Base-by-base conservation (phyloP, 1,284 basidiomycete species). In the Earliella scabrosa region DNA sequence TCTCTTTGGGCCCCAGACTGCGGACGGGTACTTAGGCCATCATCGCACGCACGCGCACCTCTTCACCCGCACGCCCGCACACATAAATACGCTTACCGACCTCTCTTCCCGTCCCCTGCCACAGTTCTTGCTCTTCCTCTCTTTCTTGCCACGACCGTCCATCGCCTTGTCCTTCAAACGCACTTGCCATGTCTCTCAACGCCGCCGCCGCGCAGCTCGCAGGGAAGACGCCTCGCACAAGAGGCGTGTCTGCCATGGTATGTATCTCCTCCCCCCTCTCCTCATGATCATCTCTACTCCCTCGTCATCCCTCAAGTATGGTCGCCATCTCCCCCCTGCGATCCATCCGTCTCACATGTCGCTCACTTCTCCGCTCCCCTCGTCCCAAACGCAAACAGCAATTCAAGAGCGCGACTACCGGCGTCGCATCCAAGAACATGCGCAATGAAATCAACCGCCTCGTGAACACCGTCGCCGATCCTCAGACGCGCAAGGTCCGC, bases 321-420 rank as follows among this genome's bases (percentile, higher is more conserved):
- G 46, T 53, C 48, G 41, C 45, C 26, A 50, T 59, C 43, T 29
- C 52, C 44, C 41, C 32, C 64, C 67, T 65, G 50, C 46, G 50
- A 10, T 39, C 31, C 40, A 64, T 46, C 46, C n/a, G n/a, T n/a
- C 52, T 55, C 20, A 62, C 40, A 29, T 59, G 45, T 46, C 49
- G 56, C 41, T 45, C 58, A 36, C 45, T 61, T 50, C 50, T 46
- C 32, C 31, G 43, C 27, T 52, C 52, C 45, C 29, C n/a, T 14
- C 45, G 45, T 16, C 31, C 6, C n/a, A 23, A 46, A 20, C 45
- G 45, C 45, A 81, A 90, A 73, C 82, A 88, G 77, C 74, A 97
- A 81, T 97, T 97, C 87, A 97, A 97, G 82, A 97, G 93, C 44
- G 96, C 96, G 63, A 97, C 96, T 52, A 98, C 96, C 45, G 97